Percentiles rank a stretch among this genome's conserved stretches.
These are phyloP conservation scores for Metschnikowia cubensis DNA, from an alignment of 805 yeast genomes.

Conservation along the genomic window DNA sequence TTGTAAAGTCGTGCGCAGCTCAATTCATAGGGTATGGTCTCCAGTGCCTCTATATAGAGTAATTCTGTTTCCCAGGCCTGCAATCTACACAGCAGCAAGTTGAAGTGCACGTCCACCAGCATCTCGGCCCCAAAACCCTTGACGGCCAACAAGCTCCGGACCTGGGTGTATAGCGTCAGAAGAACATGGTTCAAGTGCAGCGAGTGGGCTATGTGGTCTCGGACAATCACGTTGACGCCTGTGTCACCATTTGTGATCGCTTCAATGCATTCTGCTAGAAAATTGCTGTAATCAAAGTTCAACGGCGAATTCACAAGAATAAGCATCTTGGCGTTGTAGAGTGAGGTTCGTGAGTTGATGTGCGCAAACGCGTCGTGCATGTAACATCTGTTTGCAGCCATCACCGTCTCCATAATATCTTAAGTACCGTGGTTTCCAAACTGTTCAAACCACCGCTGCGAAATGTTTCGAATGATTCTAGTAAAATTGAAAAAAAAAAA, in stretches of 20 bases:
- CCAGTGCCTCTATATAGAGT: background rate
- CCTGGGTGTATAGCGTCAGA: constrained; percentile 25
- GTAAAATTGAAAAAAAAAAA: too few species aligned
- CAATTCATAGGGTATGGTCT: background rate
- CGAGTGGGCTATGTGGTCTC: constrained; percentile 18
- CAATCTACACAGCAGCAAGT: background rate
- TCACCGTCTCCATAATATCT: background rate
- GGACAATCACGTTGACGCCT: constrained; percentile 25
- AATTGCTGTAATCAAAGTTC: constrained; percentile 8
- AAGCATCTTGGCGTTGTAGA: background rate
- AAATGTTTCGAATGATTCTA: too few species aligned
- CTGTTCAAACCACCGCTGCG: too few species aligned
- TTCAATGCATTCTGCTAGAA: constrained; percentile 9
- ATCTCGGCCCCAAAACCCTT: background rate
- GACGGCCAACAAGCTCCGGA: constrained; percentile 5
- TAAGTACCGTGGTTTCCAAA: too few species aligned
- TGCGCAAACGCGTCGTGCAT: background rate
- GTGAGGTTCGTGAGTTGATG: background rate
- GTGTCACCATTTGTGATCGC: background rate
- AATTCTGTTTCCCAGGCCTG: background rate
- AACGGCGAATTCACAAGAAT: constrained; percentile 1
- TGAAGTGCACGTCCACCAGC: background rate
- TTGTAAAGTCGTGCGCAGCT: background rate
- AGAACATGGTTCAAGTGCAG: constrained; percentile 26
- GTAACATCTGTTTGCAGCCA: constrained; percentile 4